Conservation (phyloP, 768 basidiomycete genomes). For the Naganishia onofrii region DNA sequence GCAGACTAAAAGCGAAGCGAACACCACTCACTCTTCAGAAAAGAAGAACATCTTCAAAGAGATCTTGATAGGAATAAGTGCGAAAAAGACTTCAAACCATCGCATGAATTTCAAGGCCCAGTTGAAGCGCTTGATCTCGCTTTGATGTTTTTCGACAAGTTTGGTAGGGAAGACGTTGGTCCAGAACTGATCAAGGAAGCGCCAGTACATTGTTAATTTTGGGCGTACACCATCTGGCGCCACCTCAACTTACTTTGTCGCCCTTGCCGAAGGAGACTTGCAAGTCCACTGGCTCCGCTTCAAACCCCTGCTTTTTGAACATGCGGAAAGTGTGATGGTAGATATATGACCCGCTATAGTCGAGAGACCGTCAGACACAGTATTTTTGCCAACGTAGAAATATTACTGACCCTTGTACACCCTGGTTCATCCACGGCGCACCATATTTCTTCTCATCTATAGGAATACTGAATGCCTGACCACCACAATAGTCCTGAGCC, state of each 20-base stretch:
- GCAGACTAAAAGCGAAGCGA: not conserved
- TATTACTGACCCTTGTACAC: slow-evolving; percentile 53
- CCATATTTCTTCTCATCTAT: slow-evolving; percentile 53
- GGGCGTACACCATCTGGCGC: not conserved
- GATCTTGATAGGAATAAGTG: slow-evolving; percentile 55
- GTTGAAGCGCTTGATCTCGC: slow-evolving; percentile 54
- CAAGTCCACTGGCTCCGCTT: slow-evolving; percentile 54
- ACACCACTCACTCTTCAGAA: slow-evolving; percentile 49
- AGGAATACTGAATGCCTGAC: slow-evolving; percentile 55
- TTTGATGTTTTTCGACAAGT: slow-evolving; percentile 51
- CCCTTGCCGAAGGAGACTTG: slow-evolving; percentile 56
- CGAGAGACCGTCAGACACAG: not conserved
- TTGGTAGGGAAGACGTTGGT: slow-evolving; percentile 56
- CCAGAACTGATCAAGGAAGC: slow-evolving; percentile 50
- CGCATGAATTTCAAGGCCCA: slow-evolving; percentile 52
- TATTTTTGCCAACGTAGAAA: slow-evolving; percentile 39
- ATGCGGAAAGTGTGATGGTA: slow-evolving; percentile 55
- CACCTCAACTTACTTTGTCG: slow-evolving; percentile 45
- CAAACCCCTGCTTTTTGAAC: slow-evolving; percentile 51
- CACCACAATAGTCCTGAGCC: slow-evolving; percentile 53
- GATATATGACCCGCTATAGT: slow-evolving; percentile 43
- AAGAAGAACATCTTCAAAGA: slow-evolving; percentile 54
- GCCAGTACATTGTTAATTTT: not conserved
- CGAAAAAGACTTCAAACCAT: slow-evolving; percentile 53
- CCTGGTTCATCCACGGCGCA: slow-evolving; percentile 55